Evolutionary conservation across 345 rosid genomes (phyloP).

Genomic region (Gossypium herbaceum): DNA sequence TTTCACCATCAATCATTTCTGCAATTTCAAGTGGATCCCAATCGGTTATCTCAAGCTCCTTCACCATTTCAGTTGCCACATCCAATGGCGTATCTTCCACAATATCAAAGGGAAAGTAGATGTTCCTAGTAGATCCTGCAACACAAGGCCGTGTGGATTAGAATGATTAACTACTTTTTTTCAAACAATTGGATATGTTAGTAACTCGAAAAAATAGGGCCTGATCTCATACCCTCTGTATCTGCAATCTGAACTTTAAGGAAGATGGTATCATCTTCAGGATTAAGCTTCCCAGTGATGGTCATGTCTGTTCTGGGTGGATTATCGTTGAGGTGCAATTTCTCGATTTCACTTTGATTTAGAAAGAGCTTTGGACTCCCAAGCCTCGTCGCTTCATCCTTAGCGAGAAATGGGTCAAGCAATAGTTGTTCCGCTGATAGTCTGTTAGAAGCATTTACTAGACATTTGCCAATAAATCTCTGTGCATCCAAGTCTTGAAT

Average conservation of each 20-base stretch:
- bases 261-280: slow-evolving; percentile 63
- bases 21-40: slow-evolving; percentile 75
- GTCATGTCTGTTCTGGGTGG: slow-evolving; percentile 49
- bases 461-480: slow-evolving; percentile 58
- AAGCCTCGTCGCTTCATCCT: slow-evolving; percentile 35
- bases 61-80: slow-evolving; percentile 80
- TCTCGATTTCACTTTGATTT: slow-evolving; percentile 48
- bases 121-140: slow-evolving; percentile 46
- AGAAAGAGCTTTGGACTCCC: slow-evolving; percentile 48
- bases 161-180: not conserved
- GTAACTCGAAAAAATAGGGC: not conserved
- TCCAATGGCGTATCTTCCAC: slow-evolving; percentile 58
- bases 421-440: slow-evolving; percentile 57
- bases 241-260: slow-evolving; percentile 58
- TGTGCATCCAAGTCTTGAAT: slow-evolving; percentile 61
- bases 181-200: not conserved
- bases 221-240: slow-evolving; percentile 40
- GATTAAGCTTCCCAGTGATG: slow-evolving; percentile 60
- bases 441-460: slow-evolving; percentile 60
- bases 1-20: slow-evolving; percentile 62
- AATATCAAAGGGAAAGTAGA: slow-evolving; percentile 63
- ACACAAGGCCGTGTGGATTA: slow-evolving; percentile 12
- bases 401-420: slow-evolving; percentile 56
- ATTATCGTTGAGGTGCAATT: slow-evolving; percentile 43
- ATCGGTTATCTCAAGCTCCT: slow-evolving; percentile 61